phyloP scores from a whole-genome alignment of 306 rosid genomes.

The Nissolia schottii region DNA sequence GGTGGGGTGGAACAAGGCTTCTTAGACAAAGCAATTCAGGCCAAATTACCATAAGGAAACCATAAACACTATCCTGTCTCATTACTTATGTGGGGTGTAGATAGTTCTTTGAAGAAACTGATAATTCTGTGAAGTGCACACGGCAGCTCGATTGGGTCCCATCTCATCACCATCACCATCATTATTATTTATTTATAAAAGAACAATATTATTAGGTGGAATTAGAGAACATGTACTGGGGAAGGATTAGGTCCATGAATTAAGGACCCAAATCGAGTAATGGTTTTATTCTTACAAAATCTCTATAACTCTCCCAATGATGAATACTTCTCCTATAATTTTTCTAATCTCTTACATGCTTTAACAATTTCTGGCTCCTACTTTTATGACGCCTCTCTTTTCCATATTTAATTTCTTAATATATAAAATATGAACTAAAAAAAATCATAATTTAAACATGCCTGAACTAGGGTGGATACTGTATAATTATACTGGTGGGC shows the following conservation, averaged over 20 bases:
- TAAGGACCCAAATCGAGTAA: background rate
- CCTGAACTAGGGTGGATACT: background rate
- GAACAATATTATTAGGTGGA: background rate
- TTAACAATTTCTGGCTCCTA: background rate
- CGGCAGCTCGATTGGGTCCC: background rate
- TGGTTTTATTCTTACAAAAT: background rate
- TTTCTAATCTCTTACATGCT: background rate
- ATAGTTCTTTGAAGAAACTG: background rate
- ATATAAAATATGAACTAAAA: background rate
- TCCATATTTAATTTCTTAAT: background rate
- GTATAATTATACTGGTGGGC: no score
- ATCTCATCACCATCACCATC: no score
- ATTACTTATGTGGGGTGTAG: background rate
- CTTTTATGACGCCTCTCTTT: background rate
- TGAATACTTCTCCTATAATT: background rate
- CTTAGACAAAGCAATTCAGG: background rate
- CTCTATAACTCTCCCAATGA: background rate
- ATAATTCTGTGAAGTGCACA: background rate
- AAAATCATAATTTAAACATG: background rate
- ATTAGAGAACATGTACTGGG: background rate
- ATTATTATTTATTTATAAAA: background rate
- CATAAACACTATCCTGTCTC: background rate
- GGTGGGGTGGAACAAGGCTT: no score
- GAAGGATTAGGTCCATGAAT: background rate
- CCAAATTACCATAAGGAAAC: background rate